Conservation (phyloP, 108 stramenopile genomes). For the Ochromonas danica region DNA sequence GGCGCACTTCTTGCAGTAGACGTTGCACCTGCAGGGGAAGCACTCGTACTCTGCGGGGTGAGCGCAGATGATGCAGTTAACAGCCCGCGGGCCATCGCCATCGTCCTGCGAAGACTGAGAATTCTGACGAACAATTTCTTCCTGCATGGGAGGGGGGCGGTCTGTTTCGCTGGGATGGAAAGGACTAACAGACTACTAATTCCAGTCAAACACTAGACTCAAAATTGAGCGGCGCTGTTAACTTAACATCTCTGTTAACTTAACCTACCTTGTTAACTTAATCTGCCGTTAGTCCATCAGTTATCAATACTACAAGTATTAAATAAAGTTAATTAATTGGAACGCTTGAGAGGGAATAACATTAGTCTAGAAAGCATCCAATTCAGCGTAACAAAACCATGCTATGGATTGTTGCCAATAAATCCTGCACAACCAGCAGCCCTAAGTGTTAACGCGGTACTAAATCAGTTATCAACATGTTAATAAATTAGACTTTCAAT, state of each 20-base stretch:
- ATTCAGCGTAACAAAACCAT: no score
- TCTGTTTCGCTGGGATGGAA: not conserved
- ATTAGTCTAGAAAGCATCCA: no score
- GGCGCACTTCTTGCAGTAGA: slow-evolving; percentile 23
- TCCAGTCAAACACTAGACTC: not conserved
- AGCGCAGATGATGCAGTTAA: not conserved
- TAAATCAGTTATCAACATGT: no score
- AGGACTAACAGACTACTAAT: not conserved
- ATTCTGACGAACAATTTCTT: not conserved
- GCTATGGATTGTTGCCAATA: no score
- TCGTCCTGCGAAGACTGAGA: no score
- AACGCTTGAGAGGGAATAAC: not conserved
- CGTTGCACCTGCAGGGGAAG: not conserved
- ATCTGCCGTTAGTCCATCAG: not conserved
- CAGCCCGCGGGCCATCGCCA: not conserved
- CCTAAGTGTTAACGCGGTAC: no score
- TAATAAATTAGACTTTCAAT: no score
- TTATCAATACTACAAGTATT: not conserved
- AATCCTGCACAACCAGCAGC: no score
- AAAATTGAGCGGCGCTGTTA: not conserved
- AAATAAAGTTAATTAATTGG: not conserved
- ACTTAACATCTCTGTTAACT: not conserved
- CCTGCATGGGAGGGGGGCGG: not conserved
- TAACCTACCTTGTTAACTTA: not conserved
- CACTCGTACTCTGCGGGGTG: not conserved